Evolutionary conservation across 2,329 filamentous ascomycete genomes (phyloP), one percentile per base, ranked within the genome.

Genomic region (Zasmidium cellare): DNA sequence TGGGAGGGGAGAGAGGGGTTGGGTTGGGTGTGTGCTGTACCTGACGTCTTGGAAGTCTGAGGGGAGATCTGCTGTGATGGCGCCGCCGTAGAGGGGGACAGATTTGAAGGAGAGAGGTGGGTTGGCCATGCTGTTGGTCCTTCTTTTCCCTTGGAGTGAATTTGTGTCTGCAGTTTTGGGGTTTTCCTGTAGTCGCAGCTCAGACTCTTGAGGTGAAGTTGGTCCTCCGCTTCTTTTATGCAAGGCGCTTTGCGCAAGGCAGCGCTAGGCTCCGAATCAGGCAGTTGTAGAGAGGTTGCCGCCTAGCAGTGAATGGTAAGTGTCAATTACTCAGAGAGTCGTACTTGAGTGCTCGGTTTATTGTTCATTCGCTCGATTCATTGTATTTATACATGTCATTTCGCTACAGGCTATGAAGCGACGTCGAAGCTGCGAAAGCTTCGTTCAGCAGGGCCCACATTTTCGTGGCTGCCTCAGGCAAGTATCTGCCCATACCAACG

Each of bases 1-100:
- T 12, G 20, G 3, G 28, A 20, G 49, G 24, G 7, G 31, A n/a
- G 48, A 31, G 48, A 31, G 20, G 55, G 50, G 51, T 51, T 55
- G 48, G 48, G 59, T 49, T 35, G 11, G 35, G 20, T 11, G 7
- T 41, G 22, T 53, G 41, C 67, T 75, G 62, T 77, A 90, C 89
- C 87, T 91, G 57, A 90, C 87, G 69, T 92, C 89, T 65, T 83
- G 83, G 73, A 90, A 91, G 62, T 80, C 81, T 52, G 79, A 73
- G 14, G 89, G 89, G 14, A 92, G 77, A 60, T 91, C 87, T 68
- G 82, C 84, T 64, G 82, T 79, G 62, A 92, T 83, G 60, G 89
- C 88, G 71, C 88, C 88, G 71, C 89, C 89, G 71, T 87, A 92
- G 48, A 92, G 84, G 55, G 56, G 45, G 44, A 58, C 57, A 2